Base-by-base conservation (phyloP, 768 basidiomycete species). In the Termitomyces eurrhizus region DNA sequence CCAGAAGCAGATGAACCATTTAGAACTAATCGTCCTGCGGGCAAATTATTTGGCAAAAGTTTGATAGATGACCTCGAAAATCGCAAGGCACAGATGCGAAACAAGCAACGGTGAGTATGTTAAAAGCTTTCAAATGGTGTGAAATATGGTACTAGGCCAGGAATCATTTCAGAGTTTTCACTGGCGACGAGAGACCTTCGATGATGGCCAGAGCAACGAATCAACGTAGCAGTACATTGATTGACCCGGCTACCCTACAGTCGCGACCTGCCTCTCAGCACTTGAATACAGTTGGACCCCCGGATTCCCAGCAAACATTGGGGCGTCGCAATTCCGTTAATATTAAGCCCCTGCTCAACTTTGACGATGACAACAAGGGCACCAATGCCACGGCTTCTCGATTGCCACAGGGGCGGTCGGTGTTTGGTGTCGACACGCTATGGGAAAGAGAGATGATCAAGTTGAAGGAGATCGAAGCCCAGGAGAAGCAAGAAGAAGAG, bases 371-470 rank as follows among this genome's bases (percentile, higher is more conserved):
- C 24, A 74, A 76, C 21, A 76, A 77, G 46, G 66, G 62, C 52
- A 73, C 62, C 53, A 67, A 52, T 68, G 69, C 58, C 64, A 62
- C 59, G 46, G 59, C 64, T 32, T 58, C 67, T 52, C 70, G 62
- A 52, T 68, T 75, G 67, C 58, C 78, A 0, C 79, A 75, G 45
- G 82, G 81, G 42, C 84, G 82, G 59, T 95, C 93, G n/a, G 92
- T 95, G 11, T 97, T 96, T 67, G 95, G 95, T 2, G 89, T 92
- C 1, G 95, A 97, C 71, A 90, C 89, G n/a, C 67, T 96, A 11
- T 96, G 95, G 95, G 90, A 95, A 68, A 81, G 85, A 44, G 95
- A 97, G 73, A 82, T 94, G 79, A 83, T 74, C 18, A 96, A 92
- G 71, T 77, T 96, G 56, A 83, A 83, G 63, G 79, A 85, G 61